Percentiles rank a stretch among this genome's conserved stretches.
phyloP scores from a whole-genome alignment of 2,329 filamentous ascomycete genomes.

The Epichloe baconii region DNA sequence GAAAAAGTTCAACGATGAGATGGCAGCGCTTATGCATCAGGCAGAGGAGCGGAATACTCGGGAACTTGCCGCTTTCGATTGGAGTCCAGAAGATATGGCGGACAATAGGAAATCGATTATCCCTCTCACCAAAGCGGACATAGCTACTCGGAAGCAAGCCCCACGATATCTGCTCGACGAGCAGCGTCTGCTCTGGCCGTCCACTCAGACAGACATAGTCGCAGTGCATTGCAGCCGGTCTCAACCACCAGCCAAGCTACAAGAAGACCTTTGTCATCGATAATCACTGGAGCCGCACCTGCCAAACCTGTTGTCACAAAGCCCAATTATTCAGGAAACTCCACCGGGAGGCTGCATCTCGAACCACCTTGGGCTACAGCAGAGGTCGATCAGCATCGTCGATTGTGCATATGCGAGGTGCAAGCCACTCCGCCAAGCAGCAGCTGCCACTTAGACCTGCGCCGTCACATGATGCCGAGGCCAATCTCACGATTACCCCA shows the following conservation, averaged over 20 bases:
- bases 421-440: conserved; percentile 6
- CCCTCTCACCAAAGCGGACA: neutral
- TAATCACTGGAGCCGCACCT: conserved; percentile 18
- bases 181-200: conserved; percentile 41
- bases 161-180: conserved; percentile 30
- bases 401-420: conserved; percentile 22
- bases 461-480: conserved; percentile 1
- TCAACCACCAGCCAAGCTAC: neutral
- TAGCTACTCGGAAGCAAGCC: conserved; percentile 10
- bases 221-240: neutral
- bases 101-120: conserved; percentile 20
- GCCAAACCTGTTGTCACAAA: conserved; percentile 32
- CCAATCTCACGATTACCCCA: conserved; percentile 34
- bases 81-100: conserved; percentile 43
- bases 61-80: conserved; percentile 49
- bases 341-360: conserved; percentile 55
- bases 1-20: conserved; percentile 43
- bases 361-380: conserved; percentile 74
- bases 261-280: conserved; percentile 17
- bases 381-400: conserved; percentile 53
- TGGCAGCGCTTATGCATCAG: conserved; percentile 37
- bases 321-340: conserved; percentile 40
- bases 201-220: conserved; percentile 10
- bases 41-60: conserved; percentile 55
- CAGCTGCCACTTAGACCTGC: conserved; percentile 9